Percentiles rank a stretch among this genome's conserved stretches.
These are phyloP conservation scores for Hygrophorus russula DNA, from an alignment of 768 basidiomycete species.

Conservation along the genomic window DNA sequence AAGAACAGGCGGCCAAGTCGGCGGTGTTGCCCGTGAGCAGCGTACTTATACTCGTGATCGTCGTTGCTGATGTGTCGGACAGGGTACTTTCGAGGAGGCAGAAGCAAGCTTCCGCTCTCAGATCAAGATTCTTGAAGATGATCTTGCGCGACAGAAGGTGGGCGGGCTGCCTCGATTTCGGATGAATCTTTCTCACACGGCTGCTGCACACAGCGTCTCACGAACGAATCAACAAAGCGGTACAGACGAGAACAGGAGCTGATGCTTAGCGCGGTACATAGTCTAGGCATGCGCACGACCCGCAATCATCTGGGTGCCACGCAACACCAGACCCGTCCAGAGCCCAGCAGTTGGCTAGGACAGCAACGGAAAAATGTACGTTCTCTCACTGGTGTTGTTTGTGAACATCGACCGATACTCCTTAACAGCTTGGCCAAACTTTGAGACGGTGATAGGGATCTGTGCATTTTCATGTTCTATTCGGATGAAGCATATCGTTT, in stretches of 20 bases:
- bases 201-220: slow-evolving; percentile 26
- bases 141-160: slow-evolving; percentile 49
- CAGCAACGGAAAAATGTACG: slow-evolving; percentile 47
- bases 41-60: not conserved
- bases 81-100: slow-evolving; percentile 61
- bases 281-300: slow-evolving; percentile 50
- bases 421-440: slow-evolving; percentile 6
- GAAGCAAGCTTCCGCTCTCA: slow-evolving; percentile 55
- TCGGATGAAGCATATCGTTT: not conserved
- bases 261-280: slow-evolving; percentile 69
- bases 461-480: not conserved
- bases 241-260: slow-evolving; percentile 73
- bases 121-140: slow-evolving; percentile 55
- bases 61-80: not conserved
- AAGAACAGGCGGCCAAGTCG: slow-evolving; percentile 52
- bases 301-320: slow-evolving; percentile 48
- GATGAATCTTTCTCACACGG: not conserved
- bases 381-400: slow-evolving; percentile 3
- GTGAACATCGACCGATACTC: not conserved
- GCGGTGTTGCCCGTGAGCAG: slow-evolving; percentile 33
- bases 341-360: slow-evolving; percentile 60
- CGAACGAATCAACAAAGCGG: slow-evolving; percentile 42
- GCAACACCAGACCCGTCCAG: slow-evolving; percentile 29
- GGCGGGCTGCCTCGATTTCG: slow-evolving; percentile 2
- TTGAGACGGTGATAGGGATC: slow-evolving; percentile 1